These are phyloP conservation scores for Yamadazyma pseudoaaseri DNA, from an alignment of 1,139 yeast genomes.

Conservation along the genomic window DNA sequence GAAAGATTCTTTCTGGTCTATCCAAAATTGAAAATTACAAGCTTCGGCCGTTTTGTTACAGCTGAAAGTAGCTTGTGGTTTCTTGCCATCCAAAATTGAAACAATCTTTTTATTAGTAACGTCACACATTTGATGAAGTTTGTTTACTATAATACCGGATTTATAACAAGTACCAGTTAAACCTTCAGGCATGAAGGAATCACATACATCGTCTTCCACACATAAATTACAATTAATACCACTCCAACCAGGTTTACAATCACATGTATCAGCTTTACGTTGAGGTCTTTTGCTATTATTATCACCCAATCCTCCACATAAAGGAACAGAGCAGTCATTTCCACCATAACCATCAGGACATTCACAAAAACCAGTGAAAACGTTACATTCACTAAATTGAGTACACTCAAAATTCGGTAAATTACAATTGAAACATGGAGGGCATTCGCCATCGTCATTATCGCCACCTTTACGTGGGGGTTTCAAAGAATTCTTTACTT, in stretches of 20 bases:
- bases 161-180: slow-evolving; percentile 85
- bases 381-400: slow-evolving; percentile 84
- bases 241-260: slow-evolving; percentile 82
- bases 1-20: slow-evolving; percentile 83
- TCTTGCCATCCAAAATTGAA: slow-evolving; percentile 72
- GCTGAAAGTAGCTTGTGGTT: slow-evolving; percentile 89
- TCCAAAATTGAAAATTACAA: slow-evolving; percentile 96
- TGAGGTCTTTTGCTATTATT: slow-evolving; percentile 66
- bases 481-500: slow-evolving; percentile 16
- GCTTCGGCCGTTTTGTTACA: slow-evolving; percentile 66
- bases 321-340: slow-evolving; percentile 82
- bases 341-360: slow-evolving; percentile 95
- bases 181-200: slow-evolving; percentile 85
- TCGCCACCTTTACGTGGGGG: slow-evolving; percentile 11
- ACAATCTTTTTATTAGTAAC: slow-evolving; percentile 88
- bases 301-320: slow-evolving; percentile 78
- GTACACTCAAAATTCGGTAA: slow-evolving; percentile 87
- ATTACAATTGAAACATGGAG: slow-evolving; percentile 93
- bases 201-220: slow-evolving; percentile 69
- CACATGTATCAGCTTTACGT: slow-evolving; percentile 55
- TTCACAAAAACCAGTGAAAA: slow-evolving; percentile 86
- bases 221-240: slow-evolving; percentile 95
- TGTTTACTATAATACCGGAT: slow-evolving; percentile 81
- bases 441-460: slow-evolving; percentile 56
- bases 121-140: slow-evolving; percentile 88